Base-by-base conservation (phyloP, 176 grass and related monocot genomes). In the Alopecurus myosuroides region DNA sequence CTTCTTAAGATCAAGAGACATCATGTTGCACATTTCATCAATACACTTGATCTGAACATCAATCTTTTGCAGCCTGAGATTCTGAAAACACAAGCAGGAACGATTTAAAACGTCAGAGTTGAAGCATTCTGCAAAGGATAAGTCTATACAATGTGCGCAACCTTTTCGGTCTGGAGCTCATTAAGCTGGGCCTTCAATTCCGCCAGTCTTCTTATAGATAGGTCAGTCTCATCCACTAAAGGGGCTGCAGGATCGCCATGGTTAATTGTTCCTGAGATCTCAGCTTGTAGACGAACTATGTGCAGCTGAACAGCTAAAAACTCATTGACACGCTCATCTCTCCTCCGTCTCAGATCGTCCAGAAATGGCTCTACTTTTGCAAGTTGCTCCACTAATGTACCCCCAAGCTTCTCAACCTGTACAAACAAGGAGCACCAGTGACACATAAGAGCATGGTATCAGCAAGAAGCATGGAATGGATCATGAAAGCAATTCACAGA, bases 131-230 rank as follows among this genome's bases (percentile, higher is more conserved):
- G 40, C 2, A n/a, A 70, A 80, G 63, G 49, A 51, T 31, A 46
- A 7, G 28, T 46, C 65, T 78, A 67, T 11, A 57, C 20, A 22
- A 81, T 41, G 62, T 60, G 65, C 15, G 2, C 41, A 22, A 98
- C 93, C 93, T 98, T 98, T 83, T 98, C 93, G 63, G 68, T 76
- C 80, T 92, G 97, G 51, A 95, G 85, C 26, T 90, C 89, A 40
- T 89, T 88, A 53, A 95, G 82, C 64, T 98, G 89, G 22, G 40
- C 56, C 39, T 88, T 95, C 69, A 94, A 60, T 81, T 89, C 93
- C 8, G 48, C 81, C 56, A 94, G 52, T 82, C 88, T 94, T 58
- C 68, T 86, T 61, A 88, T 33, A 56, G 97, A 91, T 58, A 95
- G 57, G 57, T 94, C 86, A 31, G n/a, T 61, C 41, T 95, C 85